Evolutionary conservation across 2,329 filamentous ascomycete species (phyloP), one percentile per base, ranked within the genome.

Genomic region (Stagonosporopsis chrysanthemi): DNA sequence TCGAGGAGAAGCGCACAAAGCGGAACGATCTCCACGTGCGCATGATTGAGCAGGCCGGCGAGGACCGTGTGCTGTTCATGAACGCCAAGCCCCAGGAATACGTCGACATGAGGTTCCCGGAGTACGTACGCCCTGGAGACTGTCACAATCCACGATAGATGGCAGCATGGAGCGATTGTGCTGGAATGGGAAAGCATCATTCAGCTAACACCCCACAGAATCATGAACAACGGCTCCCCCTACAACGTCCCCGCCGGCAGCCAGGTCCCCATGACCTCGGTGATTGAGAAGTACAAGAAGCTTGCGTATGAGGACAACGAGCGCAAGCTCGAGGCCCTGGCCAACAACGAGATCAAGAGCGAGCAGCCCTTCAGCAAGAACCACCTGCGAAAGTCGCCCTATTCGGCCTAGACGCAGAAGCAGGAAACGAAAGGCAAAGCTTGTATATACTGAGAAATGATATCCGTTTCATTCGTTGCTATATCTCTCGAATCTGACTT

Each of bases 211-310:
- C 28, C 29, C 26, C 69, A 26, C 43, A 90, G 87, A 66, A 78
- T 84, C 62, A 84, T 90, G 77, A 89, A 89, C 71, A 75, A 78
- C 22, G 83, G 84, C 49, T 85, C 85, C 1, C 86, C 86, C 15
- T 87, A 81, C 75, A 90, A 90, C 69, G 83, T 89, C 52, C 77
- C 82, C 29, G 85, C 88, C 40, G 88, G 88, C 48, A 83, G 84
- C 60, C 75, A 81, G 52, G 83, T 82, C 45, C 83, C 88, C 69
- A 78, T 90, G 65, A 83, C 83, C 69, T 73, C 81, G 49, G 79
- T 89, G 52, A 84, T 87, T 57, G 83, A 82, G 28, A 86, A 89
- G 77, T 90, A 88, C 72, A 78, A 86, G 74, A 82, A 82, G 68
- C 70, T 84, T 68, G 82, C 85, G 55, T 77, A 79, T 69, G 82